Evolutionary conservation across 2,329 filamentous ascomycete genomes (phyloP).

Genomic region (Phyllosticta capitalensis): DNA sequence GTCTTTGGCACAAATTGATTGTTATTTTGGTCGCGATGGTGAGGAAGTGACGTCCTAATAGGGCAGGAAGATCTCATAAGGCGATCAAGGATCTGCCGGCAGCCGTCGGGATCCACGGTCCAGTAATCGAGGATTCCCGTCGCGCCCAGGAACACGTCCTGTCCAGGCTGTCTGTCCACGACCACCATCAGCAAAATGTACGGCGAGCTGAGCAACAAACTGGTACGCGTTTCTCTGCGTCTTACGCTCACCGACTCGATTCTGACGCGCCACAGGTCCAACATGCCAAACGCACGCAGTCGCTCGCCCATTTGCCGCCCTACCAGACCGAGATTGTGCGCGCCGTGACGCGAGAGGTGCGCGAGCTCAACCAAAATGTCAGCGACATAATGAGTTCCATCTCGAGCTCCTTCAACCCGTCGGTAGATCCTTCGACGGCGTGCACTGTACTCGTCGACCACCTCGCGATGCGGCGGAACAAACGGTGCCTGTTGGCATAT

Average conservation of each 20-base stretch:
- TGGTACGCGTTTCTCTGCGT: conserved; percentile 44
- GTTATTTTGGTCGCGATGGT: neutral
- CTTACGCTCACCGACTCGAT: neutral
- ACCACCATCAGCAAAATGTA: conserved; percentile 51
- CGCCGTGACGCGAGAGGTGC: conserved; percentile 78
- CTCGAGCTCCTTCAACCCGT: conserved; percentile 68
- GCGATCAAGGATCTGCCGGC: neutral
- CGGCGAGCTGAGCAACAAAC: conserved; percentile 75
- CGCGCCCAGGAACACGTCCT: neutral
- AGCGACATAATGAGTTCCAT: conserved; percentile 58
- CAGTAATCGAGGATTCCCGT: neutral
- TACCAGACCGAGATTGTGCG: conserved; percentile 91
- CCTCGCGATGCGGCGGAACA: conserved; percentile 89
- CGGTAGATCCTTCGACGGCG: conserved; percentile 70
- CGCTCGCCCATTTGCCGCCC: conserved; percentile 73
- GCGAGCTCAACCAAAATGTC: conserved; percentile 84
- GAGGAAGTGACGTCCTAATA: neutral
- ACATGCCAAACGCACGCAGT: conserved; percentile 90
- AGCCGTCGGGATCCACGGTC: neutral
- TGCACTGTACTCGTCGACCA: conserved; percentile 89
- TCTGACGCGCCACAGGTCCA: conserved; percentile 53
- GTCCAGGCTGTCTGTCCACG: neutral
- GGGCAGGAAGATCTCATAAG: neutral
- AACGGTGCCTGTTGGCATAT: conserved; percentile 89
- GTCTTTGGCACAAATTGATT: neutral